Evolutionary conservation across 2,329 filamentous ascomycete genomes (phyloP).

Genomic region (Myriosclerotinia scirpicola): DNA sequence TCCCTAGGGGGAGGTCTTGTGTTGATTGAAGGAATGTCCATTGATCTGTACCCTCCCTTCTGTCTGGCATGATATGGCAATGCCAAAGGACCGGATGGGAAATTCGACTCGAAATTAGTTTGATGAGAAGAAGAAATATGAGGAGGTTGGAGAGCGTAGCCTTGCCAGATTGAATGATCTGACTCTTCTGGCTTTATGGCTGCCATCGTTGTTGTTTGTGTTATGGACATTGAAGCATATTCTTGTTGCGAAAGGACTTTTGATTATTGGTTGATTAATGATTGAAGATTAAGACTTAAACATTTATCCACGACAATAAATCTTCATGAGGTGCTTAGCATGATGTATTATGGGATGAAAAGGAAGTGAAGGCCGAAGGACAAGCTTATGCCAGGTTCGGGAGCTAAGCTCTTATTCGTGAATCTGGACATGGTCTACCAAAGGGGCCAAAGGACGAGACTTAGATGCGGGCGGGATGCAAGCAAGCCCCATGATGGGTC

Average conservation of each 20-base stretch:
- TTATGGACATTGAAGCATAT: slow-evolving; percentile 39
- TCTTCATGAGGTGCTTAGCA: slow-evolving; percentile 23
- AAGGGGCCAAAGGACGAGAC: slow-evolving; percentile 34
- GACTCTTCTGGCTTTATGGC: slow-evolving; percentile 40
- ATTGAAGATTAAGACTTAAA: slow-evolving; percentile 24
- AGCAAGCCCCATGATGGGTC: slow-evolving; percentile 37
- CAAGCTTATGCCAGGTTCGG: slow-evolving; percentile 35
- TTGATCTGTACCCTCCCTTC: slow-evolving; percentile 37
- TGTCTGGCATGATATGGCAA: slow-evolving; percentile 36
- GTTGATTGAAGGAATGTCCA: slow-evolving; percentile 38
- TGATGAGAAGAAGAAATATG: slow-evolving; percentile 31
- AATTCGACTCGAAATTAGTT: slow-evolving; percentile 36
- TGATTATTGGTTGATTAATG: slow-evolving; percentile 28
- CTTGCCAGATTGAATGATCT: slow-evolving; percentile 39
- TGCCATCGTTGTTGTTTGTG: slow-evolving; percentile 40
- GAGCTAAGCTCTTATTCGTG: slow-evolving; percentile 39
- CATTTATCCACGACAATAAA: slow-evolving; percentile 32
- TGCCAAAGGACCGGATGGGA: slow-evolving; percentile 31
- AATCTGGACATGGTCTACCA: slow-evolving; percentile 32
- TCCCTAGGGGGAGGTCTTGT: slow-evolving; percentile 32
- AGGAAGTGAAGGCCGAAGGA: slow-evolving; percentile 35
- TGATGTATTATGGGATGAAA: slow-evolving; percentile 30
- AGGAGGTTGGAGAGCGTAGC: slow-evolving; percentile 37
- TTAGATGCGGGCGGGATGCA: slow-evolving; percentile 22
- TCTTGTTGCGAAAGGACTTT: slow-evolving; percentile 25